Evolutionary conservation across 1,284 basidiomycete species (phyloP).

Genomic region (Leccinum subspadiceum): DNA sequence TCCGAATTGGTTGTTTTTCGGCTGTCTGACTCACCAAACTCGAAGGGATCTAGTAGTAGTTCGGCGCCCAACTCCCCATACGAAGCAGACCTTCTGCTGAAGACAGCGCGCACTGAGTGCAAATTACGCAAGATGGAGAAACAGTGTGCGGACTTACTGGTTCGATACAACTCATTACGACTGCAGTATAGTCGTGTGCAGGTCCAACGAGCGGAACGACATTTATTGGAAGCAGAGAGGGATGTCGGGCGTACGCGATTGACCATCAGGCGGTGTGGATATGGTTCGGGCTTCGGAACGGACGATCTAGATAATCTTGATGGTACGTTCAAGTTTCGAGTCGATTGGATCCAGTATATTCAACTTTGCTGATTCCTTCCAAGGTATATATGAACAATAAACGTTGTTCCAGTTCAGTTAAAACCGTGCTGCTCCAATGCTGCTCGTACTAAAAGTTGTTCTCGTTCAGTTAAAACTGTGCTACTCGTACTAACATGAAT

Average conservation of each 20-base stretch:
- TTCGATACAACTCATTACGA: neutral
- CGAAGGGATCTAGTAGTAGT: neutral
- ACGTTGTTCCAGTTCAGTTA: too few relatives aligned
- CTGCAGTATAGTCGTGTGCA: neutral
- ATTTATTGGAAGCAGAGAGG: neutral
- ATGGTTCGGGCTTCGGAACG: neutral
- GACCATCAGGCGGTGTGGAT: neutral
- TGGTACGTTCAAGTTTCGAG: neutral
- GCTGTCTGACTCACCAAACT: neutral
- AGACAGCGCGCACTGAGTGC: neutral
- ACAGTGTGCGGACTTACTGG: neutral
- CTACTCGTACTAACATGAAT: too few relatives aligned
- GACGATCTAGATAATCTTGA: neutral
- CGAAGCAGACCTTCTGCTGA: neutral
- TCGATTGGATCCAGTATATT: neutral
- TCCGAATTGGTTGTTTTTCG: neutral
- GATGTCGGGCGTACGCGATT: neutral
- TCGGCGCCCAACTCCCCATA: neutral
- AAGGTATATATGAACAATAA: too few relatives aligned
- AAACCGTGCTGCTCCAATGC: too few relatives aligned
- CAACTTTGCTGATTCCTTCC: too few relatives aligned
- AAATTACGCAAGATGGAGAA: neutral
- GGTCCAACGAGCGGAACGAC: neutral
- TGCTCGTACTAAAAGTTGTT: too few relatives aligned
- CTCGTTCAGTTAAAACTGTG: too few relatives aligned